These are phyloP conservation scores for Leccinum pellstonianum DNA, from an alignment of 768 basidiomycete species.

Conservation along the genomic window DNA sequence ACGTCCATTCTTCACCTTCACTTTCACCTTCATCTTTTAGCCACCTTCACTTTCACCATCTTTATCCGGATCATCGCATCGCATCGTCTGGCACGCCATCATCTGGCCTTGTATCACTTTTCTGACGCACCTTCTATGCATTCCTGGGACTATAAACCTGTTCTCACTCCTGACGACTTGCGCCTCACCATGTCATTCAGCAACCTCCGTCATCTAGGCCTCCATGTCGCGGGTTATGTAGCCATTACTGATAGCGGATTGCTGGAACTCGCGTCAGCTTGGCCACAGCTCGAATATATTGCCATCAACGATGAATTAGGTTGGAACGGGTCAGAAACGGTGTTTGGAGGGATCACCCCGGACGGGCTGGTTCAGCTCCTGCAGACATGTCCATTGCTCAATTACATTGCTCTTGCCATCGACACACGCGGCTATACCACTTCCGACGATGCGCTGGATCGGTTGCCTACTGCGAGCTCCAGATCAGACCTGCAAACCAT, in stretches of 20 bases:
- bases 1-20: no score
- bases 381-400: not conserved
- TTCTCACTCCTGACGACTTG: not conserved
- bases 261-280: not conserved
- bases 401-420: not conserved
- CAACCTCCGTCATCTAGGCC: not conserved
- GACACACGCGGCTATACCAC: not conserved
- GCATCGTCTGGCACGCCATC: no score
- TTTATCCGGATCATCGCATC: no score
- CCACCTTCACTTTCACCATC: no score
- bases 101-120: no score
- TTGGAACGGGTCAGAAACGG: not conserved
- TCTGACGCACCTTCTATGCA: no score
- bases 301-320: not conserved
- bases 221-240: not conserved
- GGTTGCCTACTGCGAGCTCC: no score
- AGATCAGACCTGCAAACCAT: no score
- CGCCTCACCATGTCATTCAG: not conserved
- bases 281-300: not conserved
- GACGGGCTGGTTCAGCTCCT: not conserved
- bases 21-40: no score
- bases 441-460: no score
- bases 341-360: not conserved
- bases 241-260: not conserved
- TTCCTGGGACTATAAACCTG: no score